These are phyloP conservation scores for Fomitopsis pinicola DNA, from an alignment of 1,284 basidiomycete species.

Conservation along the genomic window DNA sequence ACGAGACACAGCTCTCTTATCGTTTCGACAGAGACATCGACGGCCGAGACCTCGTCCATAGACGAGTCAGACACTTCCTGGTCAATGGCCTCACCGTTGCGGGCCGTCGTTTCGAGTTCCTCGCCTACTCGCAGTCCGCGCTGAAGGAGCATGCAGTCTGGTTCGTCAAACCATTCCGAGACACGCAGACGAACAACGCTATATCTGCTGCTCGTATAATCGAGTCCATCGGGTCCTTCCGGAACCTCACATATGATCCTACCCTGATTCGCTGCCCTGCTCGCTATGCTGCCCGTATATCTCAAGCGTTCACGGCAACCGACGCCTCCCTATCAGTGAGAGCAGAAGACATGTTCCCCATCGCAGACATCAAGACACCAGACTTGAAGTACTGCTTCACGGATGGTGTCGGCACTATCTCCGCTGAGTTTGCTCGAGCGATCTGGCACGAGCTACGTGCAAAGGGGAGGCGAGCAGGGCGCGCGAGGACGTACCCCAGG, in stretches of 20 bases:
- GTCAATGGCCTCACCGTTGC: conserved; percentile 43
- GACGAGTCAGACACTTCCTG: conserved; percentile 40
- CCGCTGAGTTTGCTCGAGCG: conserved; percentile 46
- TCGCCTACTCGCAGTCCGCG: conserved; percentile 55
- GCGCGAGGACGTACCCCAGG: conserved; percentile 35
- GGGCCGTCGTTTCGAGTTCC: conserved; percentile 48
- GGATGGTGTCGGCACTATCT: conserved; percentile 69
- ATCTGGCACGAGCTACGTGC: conserved; percentile 45
- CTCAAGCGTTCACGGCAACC: conserved; percentile 71
- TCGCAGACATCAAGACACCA: conserved; percentile 40
- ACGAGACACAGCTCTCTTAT: conserved; percentile 48
- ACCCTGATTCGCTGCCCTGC: conserved; percentile 57
- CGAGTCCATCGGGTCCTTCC: conserved; percentile 48
- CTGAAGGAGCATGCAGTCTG: conserved; percentile 54
- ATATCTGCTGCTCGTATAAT: conserved; percentile 46
- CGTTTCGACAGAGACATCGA: conserved; percentile 51
- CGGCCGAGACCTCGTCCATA: conserved; percentile 38
- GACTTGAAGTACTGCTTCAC: conserved; percentile 45
- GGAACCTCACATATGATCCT: conserved; percentile 38
- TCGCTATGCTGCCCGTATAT: conserved; percentile 65
- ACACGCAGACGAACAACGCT: conserved; percentile 14
- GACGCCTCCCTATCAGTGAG: conserved; percentile 51
- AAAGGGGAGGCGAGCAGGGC: conserved; percentile 33
- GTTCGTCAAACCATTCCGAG: conserved; percentile 49
- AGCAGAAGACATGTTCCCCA: conserved; percentile 44